A percentile compares a stretch with the other conserved stretches of the same genome.
Conservation (phyloP, 2,329 filamentous ascomycete species). For the Capronia americana region DNA sequence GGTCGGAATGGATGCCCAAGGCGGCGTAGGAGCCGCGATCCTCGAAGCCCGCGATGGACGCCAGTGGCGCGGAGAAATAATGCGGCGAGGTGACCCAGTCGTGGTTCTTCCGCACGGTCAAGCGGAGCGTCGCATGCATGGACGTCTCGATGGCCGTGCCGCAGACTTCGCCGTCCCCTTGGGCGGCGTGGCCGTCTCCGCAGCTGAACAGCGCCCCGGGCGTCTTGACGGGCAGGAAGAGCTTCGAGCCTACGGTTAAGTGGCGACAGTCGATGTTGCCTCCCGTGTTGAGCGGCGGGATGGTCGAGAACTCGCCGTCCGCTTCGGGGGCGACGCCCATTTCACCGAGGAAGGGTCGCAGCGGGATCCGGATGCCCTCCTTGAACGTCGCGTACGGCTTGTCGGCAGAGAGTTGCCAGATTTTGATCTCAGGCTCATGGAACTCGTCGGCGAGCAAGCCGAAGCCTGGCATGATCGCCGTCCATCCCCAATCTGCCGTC, state of each 20-base stretch:
- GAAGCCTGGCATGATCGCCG: slow-evolving; percentile 58
- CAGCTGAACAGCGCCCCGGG: slow-evolving; percentile 60
- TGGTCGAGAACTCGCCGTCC: slow-evolving; percentile 55
- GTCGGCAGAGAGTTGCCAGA: slow-evolving; percentile 54
- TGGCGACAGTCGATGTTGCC: slow-evolving; percentile 64
- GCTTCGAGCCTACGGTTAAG: slow-evolving; percentile 53
- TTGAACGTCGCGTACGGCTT: slow-evolving; percentile 54
- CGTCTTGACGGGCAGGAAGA: slow-evolving; percentile 59
- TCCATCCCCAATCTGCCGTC: slow-evolving; percentile 60
- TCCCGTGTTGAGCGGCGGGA: slow-evolving; percentile 59
- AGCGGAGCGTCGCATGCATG: slow-evolving; percentile 56
- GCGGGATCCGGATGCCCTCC: slow-evolving; percentile 56
- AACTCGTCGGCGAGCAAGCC: slow-evolving; percentile 60
- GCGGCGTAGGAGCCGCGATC: slow-evolving; percentile 55
- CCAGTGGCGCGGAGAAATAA: slow-evolving; percentile 49
- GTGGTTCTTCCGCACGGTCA: slow-evolving; percentile 57
- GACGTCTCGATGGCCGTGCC: slow-evolving; percentile 64
- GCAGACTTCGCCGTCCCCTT: slow-evolving; percentile 63
- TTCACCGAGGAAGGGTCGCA: slow-evolving; percentile 60
- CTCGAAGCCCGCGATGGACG: slow-evolving; percentile 34
- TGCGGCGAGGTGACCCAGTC: slow-evolving; percentile 57
- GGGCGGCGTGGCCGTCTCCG: slow-evolving; percentile 62
- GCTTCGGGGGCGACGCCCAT: slow-evolving; percentile 58
- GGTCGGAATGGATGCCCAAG: slow-evolving; percentile 56
- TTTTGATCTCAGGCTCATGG: slow-evolving; percentile 52